Conservation (phyloP, 768 basidiomycete species). For the Dentipellis sp. region DNA sequence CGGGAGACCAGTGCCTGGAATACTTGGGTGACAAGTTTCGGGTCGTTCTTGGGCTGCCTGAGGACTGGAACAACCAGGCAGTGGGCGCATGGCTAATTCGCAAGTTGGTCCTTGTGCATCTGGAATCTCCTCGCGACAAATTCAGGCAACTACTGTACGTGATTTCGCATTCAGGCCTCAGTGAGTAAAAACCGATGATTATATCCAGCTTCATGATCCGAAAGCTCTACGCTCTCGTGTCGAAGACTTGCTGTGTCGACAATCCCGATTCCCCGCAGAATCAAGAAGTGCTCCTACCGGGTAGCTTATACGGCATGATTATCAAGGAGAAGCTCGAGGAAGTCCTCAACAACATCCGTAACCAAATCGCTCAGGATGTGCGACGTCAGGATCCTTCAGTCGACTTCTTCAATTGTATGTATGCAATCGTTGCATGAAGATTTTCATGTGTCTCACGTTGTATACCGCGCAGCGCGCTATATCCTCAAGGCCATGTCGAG, state of each 20-base stretch:
- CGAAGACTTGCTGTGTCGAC: conserved; percentile 82
- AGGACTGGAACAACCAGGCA: conserved; percentile 82
- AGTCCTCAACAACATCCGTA: conserved; percentile 62
- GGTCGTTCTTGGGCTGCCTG: conserved; percentile 81
- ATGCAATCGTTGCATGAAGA: neutral
- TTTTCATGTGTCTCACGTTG: neutral
- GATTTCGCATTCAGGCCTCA: neutral
- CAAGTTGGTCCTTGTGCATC: conserved; percentile 84
- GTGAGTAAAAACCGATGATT: neutral
- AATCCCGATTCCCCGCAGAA: conserved; percentile 99
- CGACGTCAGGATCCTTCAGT: conserved; percentile 64
- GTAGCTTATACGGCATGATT: conserved; percentile 90
- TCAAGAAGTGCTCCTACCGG: conserved; percentile 94
- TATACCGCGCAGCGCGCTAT: conserved; percentile 56
- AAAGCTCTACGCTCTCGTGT: conserved; percentile 88
- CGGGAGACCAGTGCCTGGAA: conserved; percentile 85
- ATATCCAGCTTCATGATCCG: conserved; percentile 85
- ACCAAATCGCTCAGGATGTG: conserved; percentile 64
- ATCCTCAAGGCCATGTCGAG: conserved; percentile 64
- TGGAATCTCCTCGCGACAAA: conserved; percentile 83
- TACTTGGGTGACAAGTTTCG: conserved; percentile 97
- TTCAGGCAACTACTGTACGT: conserved; percentile 89
- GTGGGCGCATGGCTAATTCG: conserved; percentile 78
- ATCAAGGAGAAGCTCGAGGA: conserved; percentile 97
- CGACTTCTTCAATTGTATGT: conserved; percentile 82